phyloP scores from a whole-genome alignment of 2,329 filamentous ascomycete species.

The Zymoseptoria pseudotritici region DNA sequence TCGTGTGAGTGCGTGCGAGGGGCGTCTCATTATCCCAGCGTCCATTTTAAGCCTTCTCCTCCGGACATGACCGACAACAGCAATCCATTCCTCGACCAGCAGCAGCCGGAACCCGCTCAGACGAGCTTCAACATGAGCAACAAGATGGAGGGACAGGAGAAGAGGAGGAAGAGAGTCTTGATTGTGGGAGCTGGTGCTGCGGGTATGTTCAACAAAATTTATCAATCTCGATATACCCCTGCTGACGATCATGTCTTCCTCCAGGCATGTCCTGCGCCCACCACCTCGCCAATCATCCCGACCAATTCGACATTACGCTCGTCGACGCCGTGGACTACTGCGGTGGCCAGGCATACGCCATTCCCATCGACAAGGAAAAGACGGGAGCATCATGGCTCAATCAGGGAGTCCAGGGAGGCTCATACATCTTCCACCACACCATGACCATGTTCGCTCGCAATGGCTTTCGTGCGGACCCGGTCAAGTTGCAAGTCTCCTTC shows the following conservation, averaged over 20 bases:
- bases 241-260: slow-evolving; percentile 2
- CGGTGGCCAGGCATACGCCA: slow-evolving; percentile 54
- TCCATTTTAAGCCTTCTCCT: neutral
- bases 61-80: neutral
- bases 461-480: slow-evolving; percentile 48
- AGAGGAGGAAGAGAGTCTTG: slow-evolving; percentile 44
- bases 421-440: slow-evolving; percentile 60
- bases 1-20: neutral
- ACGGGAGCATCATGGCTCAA: slow-evolving; percentile 55
- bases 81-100: neutral
- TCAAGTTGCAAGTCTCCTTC: slow-evolving; percentile 57
- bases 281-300: slow-evolving; percentile 57
- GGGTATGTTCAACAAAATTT: slow-evolving; percentile 41
- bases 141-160: slow-evolving; percentile 31
- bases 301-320: slow-evolving; percentile 58
- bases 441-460: slow-evolving; percentile 57
- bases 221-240: neutral
- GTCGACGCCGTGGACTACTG: slow-evolving; percentile 53
- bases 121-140: slow-evolving; percentile 31
- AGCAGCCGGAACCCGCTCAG: slow-evolving; percentile 17
- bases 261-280: slow-evolving; percentile 57
- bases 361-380: slow-evolving; percentile 47
- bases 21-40: neutral
- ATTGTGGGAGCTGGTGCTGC: slow-evolving; percentile 58
- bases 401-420: slow-evolving; percentile 57